Evolutionary conservation across 371 early-diverging fungal species (phyloP).

Genomic region (Rhizopus arrhizus): DNA sequence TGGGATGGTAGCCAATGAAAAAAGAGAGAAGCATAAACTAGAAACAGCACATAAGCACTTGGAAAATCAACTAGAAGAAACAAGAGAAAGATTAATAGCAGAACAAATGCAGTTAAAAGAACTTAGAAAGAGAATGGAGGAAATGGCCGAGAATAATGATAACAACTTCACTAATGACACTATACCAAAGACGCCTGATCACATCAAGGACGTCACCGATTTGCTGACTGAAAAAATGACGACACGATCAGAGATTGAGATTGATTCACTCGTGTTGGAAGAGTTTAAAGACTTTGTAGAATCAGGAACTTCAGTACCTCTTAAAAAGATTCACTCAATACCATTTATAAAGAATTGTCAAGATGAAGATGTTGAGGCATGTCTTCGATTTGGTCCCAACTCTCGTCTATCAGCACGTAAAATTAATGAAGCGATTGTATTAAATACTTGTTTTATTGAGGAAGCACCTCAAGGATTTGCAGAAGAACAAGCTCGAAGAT

Average conservation of each 20-base stretch:
- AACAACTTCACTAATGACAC: background rate
- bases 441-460: constrained; percentile 78
- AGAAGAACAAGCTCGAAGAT: constrained; percentile 65
- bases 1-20: constrained; percentile 87
- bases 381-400: constrained; percentile 85
- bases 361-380: constrained; percentile 88
- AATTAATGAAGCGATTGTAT: constrained; percentile 85
- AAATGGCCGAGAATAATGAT: constrained; percentile 43
- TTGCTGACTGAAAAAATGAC: constrained; percentile 17
- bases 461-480: constrained; percentile 71
- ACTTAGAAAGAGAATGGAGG: constrained; percentile 70
- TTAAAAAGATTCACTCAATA: constrained; percentile 72
- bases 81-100: constrained; percentile 66
- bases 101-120: constrained; percentile 82
- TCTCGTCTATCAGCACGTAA: constrained; percentile 82
- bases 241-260: constrained; percentile 27
- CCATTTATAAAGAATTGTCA: constrained; percentile 84
- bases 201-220: constrained; percentile 19
- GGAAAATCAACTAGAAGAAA: constrained; percentile 67
- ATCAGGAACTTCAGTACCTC: constrained; percentile 57
- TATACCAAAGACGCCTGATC: constrained; percentile 23
- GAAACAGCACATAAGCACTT: constrained; percentile 62
- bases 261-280: constrained; percentile 68
- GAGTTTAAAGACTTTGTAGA: constrained; percentile 85
- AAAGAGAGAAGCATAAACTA: constrained; percentile 63